These are phyloP conservation scores for Pisolithus microcarpus DNA, from an alignment of 768 basidiomycete species.

Conservation along the genomic window DNA sequence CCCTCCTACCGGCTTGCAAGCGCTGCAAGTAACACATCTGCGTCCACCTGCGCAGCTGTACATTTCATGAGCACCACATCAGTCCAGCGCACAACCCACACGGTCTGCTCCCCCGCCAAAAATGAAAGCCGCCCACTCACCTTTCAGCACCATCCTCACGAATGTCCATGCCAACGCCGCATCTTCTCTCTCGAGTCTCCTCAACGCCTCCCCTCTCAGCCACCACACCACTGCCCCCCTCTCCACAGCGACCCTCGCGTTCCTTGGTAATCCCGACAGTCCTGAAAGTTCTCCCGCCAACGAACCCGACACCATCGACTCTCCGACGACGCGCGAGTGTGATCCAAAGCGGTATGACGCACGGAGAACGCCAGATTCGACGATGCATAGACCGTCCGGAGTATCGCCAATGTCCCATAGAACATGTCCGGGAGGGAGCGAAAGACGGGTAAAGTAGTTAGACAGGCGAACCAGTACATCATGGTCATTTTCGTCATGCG, in stretches of 20 bases:
- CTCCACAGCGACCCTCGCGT: slow-evolving; percentile 83
- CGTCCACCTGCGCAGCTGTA: slow-evolving; percentile 58
- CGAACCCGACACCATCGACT: slow-evolving; percentile 91
- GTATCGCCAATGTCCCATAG: slow-evolving; percentile 75
- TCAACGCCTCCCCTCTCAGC: slow-evolving; percentile 52
- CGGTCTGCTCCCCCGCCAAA: not conserved
- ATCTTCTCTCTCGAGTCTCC: slow-evolving; percentile 57
- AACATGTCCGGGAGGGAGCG: slow-evolving; percentile 47
- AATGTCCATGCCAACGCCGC: slow-evolving; percentile 62
- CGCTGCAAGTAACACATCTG: slow-evolving; percentile 53
- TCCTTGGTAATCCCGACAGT: slow-evolving; percentile 69
- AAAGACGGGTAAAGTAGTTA: slow-evolving; percentile 62
- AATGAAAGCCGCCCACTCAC: slow-evolving; percentile 31
- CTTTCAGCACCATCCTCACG: slow-evolving; percentile 64
- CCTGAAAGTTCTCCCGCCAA: slow-evolving; percentile 88
- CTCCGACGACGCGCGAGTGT: slow-evolving; percentile 60
- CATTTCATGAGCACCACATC: not conserved
- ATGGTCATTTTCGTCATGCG: slow-evolving; percentile 53
- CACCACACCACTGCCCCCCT: slow-evolving; percentile 76
- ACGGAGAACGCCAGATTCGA: slow-evolving; percentile 79
- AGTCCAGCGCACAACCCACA: not conserved
- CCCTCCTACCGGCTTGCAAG: slow-evolving; percentile 35
- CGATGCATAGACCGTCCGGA: slow-evolving; percentile 81
- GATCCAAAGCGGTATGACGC: slow-evolving; percentile 77
- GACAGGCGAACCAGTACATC: slow-evolving; percentile 56